Conservation (phyloP, 2,329 filamentous ascomycete genomes). For the Aureobasidium mangrovei region DNA sequence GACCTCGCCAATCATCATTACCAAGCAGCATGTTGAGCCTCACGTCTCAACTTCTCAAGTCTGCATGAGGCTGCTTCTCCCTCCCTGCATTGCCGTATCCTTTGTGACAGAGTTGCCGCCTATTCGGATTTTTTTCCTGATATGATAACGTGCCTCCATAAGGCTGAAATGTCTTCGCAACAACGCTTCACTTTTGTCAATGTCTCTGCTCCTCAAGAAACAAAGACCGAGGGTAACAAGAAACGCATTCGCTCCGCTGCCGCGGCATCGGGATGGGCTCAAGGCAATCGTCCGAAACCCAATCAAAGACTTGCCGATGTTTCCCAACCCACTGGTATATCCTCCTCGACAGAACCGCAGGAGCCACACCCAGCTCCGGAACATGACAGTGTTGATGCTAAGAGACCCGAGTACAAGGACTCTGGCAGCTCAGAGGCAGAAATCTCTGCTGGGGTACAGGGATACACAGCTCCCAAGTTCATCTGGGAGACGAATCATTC, state of each 20-base stretch:
- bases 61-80: background rate
- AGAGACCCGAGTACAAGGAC: background rate
- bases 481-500: background rate
- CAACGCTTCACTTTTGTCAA: slow-evolving; percentile 23
- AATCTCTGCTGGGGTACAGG: background rate
- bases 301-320: slow-evolving; percentile 1
- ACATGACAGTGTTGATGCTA: background rate
- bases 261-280: slow-evolving; percentile 23
- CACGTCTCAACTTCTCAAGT: background rate
- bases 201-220: slow-evolving; percentile 21
- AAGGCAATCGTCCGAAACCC: slow-evolving; percentile 16
- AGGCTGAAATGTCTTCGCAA: slow-evolving; percentile 11
- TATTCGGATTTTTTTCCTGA: background rate
- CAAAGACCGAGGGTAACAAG: slow-evolving; percentile 21
- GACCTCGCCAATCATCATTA: slow-evolving; percentile 3
- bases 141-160: background rate
- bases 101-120: background rate
- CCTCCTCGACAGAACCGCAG: background rate
- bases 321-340: background rate
- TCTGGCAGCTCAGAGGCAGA: background rate
- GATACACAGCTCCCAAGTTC: background rate
- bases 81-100: background rate
- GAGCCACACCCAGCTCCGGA: background rate
- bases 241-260: slow-evolving; percentile 23
- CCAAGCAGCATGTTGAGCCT: background rate